Conservation (phyloP, 805 yeast species). For the Kodamaea fukazawae region DNA sequence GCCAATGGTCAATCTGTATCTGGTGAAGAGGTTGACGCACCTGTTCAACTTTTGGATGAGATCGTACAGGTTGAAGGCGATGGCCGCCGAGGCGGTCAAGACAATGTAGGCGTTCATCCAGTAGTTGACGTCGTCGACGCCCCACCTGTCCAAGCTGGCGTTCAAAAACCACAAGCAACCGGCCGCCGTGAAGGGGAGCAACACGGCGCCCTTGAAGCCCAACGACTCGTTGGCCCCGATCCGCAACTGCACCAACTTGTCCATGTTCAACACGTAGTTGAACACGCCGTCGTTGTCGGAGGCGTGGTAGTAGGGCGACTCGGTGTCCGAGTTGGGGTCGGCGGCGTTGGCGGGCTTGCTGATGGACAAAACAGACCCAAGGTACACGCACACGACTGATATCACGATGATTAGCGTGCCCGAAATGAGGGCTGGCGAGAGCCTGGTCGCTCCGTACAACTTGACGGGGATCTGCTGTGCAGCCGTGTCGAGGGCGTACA, state of each 20-base stretch:
- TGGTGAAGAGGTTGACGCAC: slow-evolving; percentile 11
- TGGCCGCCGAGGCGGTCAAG: slow-evolving; percentile 29
- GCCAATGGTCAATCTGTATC: slow-evolving; percentile 43
- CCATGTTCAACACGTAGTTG: slow-evolving; percentile 10
- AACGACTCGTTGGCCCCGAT: slow-evolving; percentile 8
- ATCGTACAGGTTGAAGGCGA: slow-evolving; percentile 22
- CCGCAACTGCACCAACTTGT: slow-evolving; percentile 10
- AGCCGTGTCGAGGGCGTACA: slow-evolving; percentile 1
- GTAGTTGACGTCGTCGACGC: slow-evolving; percentile 26
- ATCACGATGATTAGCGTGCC: not conserved
- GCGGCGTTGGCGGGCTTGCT: slow-evolving; percentile 23
- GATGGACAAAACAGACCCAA: slow-evolving; percentile 21
- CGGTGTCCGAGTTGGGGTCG: slow-evolving; percentile 19
- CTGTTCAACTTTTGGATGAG: not conserved
- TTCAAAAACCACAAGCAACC: slow-evolving; percentile 36
- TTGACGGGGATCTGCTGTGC: not conserved
- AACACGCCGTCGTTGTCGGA: slow-evolving; percentile 22
- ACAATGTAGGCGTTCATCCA: slow-evolving; percentile 36
- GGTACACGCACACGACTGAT: slow-evolving; percentile 4
- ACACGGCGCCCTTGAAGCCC: slow-evolving; percentile 27
- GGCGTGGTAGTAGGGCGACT: slow-evolving; percentile 18
- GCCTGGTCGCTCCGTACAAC: not conserved
- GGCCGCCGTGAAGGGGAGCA: slow-evolving; percentile 47
- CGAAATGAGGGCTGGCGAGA: not conserved
- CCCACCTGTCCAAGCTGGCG: slow-evolving; percentile 31